Evolutionary conservation across 495 filamentous ascomycete species (phyloP).

Genomic region (Hypoxylon fuscum): DNA sequence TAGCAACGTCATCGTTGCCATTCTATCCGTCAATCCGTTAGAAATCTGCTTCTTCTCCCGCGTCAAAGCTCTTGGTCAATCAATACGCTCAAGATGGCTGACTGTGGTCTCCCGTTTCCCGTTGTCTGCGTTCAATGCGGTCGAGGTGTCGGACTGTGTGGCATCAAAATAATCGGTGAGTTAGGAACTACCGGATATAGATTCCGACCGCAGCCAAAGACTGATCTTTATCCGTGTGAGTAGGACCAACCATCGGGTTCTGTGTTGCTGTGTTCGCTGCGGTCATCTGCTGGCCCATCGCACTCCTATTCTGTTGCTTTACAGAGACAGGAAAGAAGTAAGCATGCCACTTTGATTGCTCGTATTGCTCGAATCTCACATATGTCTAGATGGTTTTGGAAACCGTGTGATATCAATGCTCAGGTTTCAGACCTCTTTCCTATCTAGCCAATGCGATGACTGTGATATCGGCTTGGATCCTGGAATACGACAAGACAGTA

Average conservation of each 20-base stretch:
- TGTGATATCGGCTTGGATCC: too few species aligned
- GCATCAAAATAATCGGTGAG: conserved; percentile 38
- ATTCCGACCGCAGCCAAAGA: not conserved
- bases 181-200: not conserved
- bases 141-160: conserved; percentile 37
- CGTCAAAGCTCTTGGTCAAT: conserved; percentile 31
- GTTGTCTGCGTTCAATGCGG: conserved; percentile 41
- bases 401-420: conserved; percentile 39
- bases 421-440: conserved; percentile 39
- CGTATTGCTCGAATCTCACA: not conserved
- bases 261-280: conserved; percentile 32
- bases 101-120: conserved; percentile 39
- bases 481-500: too few species aligned
- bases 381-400: conserved; percentile 37
- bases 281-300: conserved; percentile 38
- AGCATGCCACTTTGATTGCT: conserved; percentile 3
- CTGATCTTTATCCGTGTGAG: not conserved
- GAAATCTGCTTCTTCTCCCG: conserved; percentile 60
- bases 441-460: conserved; percentile 22
- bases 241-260: conserved; percentile 39
- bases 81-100: conserved; percentile 29
- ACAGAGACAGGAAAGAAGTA: conserved; percentile 41
- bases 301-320: conserved; percentile 39
- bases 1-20: too few species aligned
- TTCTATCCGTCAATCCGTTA: too few species aligned